Base-by-base conservation (phyloP, 768 basidiomycete species). In the Termitomyces sp. region DNA sequence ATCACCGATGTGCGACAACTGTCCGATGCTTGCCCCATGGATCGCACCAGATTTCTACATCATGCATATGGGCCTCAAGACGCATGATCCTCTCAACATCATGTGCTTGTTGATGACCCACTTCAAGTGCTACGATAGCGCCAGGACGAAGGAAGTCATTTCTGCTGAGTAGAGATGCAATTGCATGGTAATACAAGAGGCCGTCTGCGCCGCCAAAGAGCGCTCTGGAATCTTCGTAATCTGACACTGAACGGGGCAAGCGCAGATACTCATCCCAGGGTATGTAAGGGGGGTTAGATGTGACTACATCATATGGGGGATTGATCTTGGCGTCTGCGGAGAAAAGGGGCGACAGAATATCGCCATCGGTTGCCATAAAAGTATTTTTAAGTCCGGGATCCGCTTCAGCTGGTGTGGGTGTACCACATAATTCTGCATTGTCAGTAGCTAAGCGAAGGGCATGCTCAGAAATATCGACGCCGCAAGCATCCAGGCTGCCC, bases 231-330 rank as follows among this genome's bases (percentile, higher is more conserved):
- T 95, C 93, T 69, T 98, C 96, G 66, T 82, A 90, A 51, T 80
- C 74, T 49, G 72, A 79, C 51, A 98, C 94, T 46, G 84, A 85
- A n/a, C 65, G 57, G 8, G 87, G 79, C 34, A 98, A 78, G 22
- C 63, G 50, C 42, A 80, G 69, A 65, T 85, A 95, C 56, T 88
- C 85, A 38, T 69, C 61, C 58, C 68, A 76, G 37, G 93, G 76
- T 60, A 98, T 89, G 70, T 97, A 98, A 10, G 92, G 89, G 24
- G 90, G 89, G 70, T 94, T 95, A 15, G 86, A 82, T 11, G 91
- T 92, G 64, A 94, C 73, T 54, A 94, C 72, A 70, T 92, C 85
- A 70, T 85, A 90, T 2, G 87, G 81, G 2, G 69, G 75, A 47
- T 62, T 62, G 56, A 81, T 66, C 44, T 58, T 60, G 51, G 65